Evolutionary conservation across 441 rosid genomes (phyloP), one percentile per base, ranked within the genome.

Genomic region (Hura crepitans): DNA sequence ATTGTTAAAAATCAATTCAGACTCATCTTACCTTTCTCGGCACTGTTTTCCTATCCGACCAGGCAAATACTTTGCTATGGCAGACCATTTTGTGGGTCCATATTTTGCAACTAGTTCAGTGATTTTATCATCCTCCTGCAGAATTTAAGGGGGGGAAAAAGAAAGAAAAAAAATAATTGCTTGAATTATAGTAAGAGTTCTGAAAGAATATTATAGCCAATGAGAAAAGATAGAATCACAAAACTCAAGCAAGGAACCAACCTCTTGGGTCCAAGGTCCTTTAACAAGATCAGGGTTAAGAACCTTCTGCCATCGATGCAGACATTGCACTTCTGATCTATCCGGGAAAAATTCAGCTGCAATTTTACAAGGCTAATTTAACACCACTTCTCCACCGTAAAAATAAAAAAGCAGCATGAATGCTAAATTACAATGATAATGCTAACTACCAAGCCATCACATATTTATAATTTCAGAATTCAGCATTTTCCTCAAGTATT

Each of bases 41-140:
- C 99, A 96, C 61, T 96, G 99, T 82, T 96, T 96, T 77, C 99
- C 99, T 71, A 96, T 96, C 49, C 98, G 97, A 74, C 98, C 99
- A 49, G 94, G 83, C 79, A 96, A 85, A 78, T 91, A 88, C 82
- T 85, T 89, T 22, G 99, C 88, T 68, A 96, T 96, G 63, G 79
- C 82, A 79, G 98, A 90, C 98, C 98, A 96, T 77, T 91, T 96
- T 49, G 97, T 81, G 71, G 99, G 94, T 51, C 99, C 98, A 67
- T 85, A 84, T 80, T 42, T 85, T 74, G 75, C 56, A 30, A 96
- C 99, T 70, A 96, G 81, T 74, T 86, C 93, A 73, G 83, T 70
- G 45, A 96, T 96, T 78, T 83, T 89, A 22, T 91, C 92, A 80
- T 96, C 99, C 87, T 96, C 99, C 99, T 96, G 69, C 69, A 70